Evolutionary conservation across 805 yeast species (phyloP).

Genomic region (Metschnikowia drakensbergensis): DNA sequence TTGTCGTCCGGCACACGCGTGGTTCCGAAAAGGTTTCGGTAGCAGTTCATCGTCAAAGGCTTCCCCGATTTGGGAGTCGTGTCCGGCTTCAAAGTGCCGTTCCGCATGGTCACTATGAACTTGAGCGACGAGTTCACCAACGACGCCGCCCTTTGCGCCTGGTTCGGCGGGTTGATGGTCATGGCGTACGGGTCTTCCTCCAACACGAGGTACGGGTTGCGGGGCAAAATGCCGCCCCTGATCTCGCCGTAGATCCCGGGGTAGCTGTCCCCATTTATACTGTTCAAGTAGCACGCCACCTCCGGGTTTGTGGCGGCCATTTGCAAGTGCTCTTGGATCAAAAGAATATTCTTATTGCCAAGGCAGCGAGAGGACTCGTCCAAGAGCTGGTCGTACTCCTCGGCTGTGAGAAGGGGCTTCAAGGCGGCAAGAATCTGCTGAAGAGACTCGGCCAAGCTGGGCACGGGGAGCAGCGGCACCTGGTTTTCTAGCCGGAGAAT

Average conservation of each 20-base stretch:
- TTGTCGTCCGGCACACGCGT: slow-evolving; percentile 45
- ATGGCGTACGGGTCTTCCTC: slow-evolving; percentile 69
- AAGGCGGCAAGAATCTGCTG: slow-evolving; percentile 52
- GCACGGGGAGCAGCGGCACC: slow-evolving; percentile 62
- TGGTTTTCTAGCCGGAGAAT: slow-evolving; percentile 32
- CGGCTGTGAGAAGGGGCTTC: slow-evolving; percentile 54
- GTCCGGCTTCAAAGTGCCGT: slow-evolving; percentile 55
- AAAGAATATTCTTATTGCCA: slow-evolving; percentile 36
- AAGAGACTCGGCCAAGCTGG: slow-evolving; percentile 48
- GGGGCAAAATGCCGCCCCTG: slow-evolving; percentile 64
- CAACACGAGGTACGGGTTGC: slow-evolving; percentile 71
- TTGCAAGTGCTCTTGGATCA: slow-evolving; percentile 52
- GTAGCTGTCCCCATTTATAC: slow-evolving; percentile 45
- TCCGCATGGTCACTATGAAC: slow-evolving; percentile 57
- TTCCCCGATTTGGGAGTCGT: slow-evolving; percentile 45
- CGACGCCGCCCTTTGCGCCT: slow-evolving; percentile 64
- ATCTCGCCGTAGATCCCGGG: slow-evolving; percentile 62
- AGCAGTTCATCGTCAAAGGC: slow-evolving; percentile 66
- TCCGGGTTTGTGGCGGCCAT: slow-evolving; percentile 40
- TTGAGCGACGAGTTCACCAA: slow-evolving; percentile 63
- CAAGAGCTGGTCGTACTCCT: slow-evolving; percentile 46
- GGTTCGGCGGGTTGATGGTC: slow-evolving; percentile 56
- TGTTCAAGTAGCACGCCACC: slow-evolving; percentile 50
- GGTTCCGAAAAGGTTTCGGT: slow-evolving; percentile 63
- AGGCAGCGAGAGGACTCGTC: slow-evolving; percentile 45